Base-by-base conservation (phyloP, 1,139 yeast species). In the Nakaseomyces bracarensis region DNA sequence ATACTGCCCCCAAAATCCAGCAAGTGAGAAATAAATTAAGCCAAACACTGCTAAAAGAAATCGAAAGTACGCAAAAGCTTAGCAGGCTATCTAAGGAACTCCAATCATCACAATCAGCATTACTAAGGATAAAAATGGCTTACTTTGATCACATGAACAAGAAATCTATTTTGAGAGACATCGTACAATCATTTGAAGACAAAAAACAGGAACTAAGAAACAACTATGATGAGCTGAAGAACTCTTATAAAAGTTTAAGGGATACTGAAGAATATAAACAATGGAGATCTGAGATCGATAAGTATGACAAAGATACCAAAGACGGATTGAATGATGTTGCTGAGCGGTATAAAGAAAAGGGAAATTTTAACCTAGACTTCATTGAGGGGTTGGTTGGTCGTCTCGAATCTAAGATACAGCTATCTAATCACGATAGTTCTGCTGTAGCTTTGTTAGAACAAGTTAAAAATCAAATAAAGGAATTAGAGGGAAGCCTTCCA, bases 271-370 rank as follows among this genome's bases (percentile, higher is more conserved):
- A 72, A 11, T 71, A 70, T 13, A 59, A 60, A 37, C 62, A 60
- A 38, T 67, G 77, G 46, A 67, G 67, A 46, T 61, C 60, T 18
- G 68, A 67, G 44, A 69, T 72, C 25, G 55, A 56, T 9, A 47
- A 54, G 1, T 73, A 72, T 44, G 57, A 72, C 0, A 69, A 63
- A 1, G 77, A 71, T 30, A 70, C 69, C 22, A 68, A 71, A 40
- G 64, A 54, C 5, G 58, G 59, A 6, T 56, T 80, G 36, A 66
- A 70, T 4, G 65, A 58, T 2, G 60, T 74, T 26, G 78, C 77
- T 2, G 63, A 64, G 21, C 52, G 57, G 13, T 77, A 79, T 52
- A 63, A 66, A 40, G 67, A 60, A 0, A 64, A 63, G n/a, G 66
- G 60, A 2, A 58, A 55, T 1, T 71, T 81, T 45, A 69, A 70